Evolutionary conservation across 1,284 basidiomycete species (phyloP), one percentile per base, ranked within the genome.

Genomic region (Naganishia sp.): DNA sequence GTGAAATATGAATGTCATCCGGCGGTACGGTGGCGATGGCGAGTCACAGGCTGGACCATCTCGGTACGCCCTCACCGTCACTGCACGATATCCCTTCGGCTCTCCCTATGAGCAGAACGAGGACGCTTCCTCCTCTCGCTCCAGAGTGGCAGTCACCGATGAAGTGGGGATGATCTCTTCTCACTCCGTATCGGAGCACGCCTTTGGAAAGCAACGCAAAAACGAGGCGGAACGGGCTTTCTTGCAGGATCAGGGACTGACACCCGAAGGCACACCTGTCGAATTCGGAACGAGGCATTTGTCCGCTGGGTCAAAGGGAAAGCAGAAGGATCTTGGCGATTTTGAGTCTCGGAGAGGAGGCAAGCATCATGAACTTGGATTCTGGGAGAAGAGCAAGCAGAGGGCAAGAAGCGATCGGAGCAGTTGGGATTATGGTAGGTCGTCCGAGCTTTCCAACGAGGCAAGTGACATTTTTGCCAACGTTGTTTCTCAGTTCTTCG

Each of bases 361-460:
- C 23, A 25, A 61, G 13, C 25, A 36, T 13, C 43, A 63, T 18
- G 31, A 45, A 13, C 52, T 52, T 36, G 65, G 64, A 6, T 69
- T 66, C 18, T 79, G 79, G 79, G 68, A 69, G 36, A 71, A 72
- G 45, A 75, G 74, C 67, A 70, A 87, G 86, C 84, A 77, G 79
- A 80, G 85, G 74, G 76, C 79, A 48, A 80, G 81, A 73, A 79
- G 80, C 76, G 85, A 90, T 81, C 88, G 84, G 77, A 84, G 86
- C 74, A 88, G 83, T 75, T 84, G 90, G 76, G 84, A 89, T 76
- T 92, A 89, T 81, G 74, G 80, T 80, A 59, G 36, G 78, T 72
- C 50, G 36, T 55, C 16, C 45, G 13, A 39, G 36, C 36, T 39
- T 7, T 10, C 13, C 36, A 13, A 39, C 2, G 7, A 10, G 36